phyloP scores from a whole-genome alignment of 164 flowering plant genomes.

The Vitis amurensis region DNA sequence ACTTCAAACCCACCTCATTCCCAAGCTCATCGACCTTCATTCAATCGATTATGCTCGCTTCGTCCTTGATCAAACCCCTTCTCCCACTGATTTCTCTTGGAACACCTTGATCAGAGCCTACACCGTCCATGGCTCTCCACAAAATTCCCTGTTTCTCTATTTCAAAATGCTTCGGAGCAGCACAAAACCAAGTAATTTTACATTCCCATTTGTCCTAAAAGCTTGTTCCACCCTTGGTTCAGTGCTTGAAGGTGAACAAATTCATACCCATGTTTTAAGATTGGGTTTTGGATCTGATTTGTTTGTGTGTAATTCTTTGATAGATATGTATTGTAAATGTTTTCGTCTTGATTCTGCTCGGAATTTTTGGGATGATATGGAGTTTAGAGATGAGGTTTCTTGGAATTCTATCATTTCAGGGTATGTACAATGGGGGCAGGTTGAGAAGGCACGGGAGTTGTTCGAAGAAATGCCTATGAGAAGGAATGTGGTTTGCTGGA shows the following conservation, averaged over 20 bases:
- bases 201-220: conserved; percentile 31
- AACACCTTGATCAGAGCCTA: conserved; percentile 28
- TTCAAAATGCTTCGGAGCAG: conserved; percentile 23
- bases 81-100: conserved; percentile 28
- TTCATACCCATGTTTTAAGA: conserved; percentile 28
- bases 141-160: conserved; percentile 27
- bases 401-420: conserved; percentile 34
- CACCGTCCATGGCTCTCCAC: conserved; percentile 16
- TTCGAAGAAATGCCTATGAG: too few relatives aligned
- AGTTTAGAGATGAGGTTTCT: conserved; percentile 29
- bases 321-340: conserved; percentile 31
- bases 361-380: conserved; percentile 32
- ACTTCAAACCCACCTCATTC: conserved; percentile 18
- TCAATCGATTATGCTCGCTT: conserved; percentile 19
- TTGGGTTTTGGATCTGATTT: conserved; percentile 3
- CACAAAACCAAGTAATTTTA: conserved; percentile 1
- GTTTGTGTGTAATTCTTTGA: conserved; percentile 21
- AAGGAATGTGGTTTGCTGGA: too few relatives aligned
- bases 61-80: conserved; percentile 26
- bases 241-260: conserved; percentile 17
- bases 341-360: conserved; percentile 15
- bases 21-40: conserved; percentile 25
- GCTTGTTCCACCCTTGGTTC: conserved; percentile 26
- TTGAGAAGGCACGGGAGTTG: not conserved
- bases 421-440: not conserved